These are phyloP conservation scores for Fusarium lyarnte DNA, from an alignment of 2,329 filamentous ascomycete genomes.

Conservation along the genomic window DNA sequence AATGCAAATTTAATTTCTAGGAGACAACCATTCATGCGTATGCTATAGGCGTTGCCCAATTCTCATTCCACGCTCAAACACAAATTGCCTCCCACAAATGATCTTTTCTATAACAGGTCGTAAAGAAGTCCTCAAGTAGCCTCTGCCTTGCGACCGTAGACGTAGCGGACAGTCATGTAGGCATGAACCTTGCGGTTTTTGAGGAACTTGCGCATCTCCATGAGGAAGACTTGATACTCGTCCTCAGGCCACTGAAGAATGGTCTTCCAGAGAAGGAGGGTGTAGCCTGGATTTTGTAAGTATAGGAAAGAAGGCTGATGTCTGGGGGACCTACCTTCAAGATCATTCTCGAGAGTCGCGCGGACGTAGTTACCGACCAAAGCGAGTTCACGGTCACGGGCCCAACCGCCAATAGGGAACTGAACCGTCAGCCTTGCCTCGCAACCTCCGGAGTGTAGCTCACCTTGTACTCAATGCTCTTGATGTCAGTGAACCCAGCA, in stretches of 20 bases:
- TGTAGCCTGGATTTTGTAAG: conserved; percentile 20
- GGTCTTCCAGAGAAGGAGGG: conserved; percentile 30
- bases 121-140: background rate
- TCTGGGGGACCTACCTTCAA: conserved; percentile 12
- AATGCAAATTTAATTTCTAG: background rate
- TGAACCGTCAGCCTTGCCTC: background rate
- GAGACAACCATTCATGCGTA: background rate
- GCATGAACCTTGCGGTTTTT: conserved; percentile 25
- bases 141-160: conserved; percentile 31
- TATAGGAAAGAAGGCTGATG: fast-evolving
- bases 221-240: conserved; percentile 34
- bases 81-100: background rate
- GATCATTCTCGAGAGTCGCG: conserved; percentile 36
- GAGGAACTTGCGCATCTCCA: conserved; percentile 29
- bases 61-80: background rate
- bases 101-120: background rate
- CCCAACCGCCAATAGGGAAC: conserved; percentile 38
- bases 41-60: background rate
- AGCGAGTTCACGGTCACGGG: conserved; percentile 19
- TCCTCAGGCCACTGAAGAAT: conserved; percentile 35
- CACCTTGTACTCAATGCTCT: conserved; percentile 33
- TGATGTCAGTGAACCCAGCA: conserved; percentile 34
- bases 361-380: conserved; percentile 35
- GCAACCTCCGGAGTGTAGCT: background rate
- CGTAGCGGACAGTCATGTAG: conserved; percentile 35